Evolutionary conservation across 2,329 filamentous ascomycete species (phyloP), one percentile per base, ranked within the genome.

Genomic region (Calonectria fujianensis): DNA sequence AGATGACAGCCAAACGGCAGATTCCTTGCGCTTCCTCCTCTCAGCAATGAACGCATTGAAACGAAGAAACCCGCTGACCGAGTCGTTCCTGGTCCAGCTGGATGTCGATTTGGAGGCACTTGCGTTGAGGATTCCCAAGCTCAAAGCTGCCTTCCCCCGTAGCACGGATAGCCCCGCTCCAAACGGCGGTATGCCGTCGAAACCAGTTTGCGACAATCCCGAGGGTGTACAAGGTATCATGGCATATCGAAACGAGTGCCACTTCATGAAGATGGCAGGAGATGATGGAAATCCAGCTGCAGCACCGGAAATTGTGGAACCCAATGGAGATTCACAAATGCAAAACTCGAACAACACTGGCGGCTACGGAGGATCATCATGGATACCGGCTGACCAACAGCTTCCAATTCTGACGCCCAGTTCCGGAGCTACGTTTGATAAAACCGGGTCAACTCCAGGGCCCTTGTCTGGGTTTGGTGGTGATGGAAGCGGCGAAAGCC

Each of bases 61-160:
- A 85, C 91, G 91, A 74, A 94, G 94, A 80, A 98, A 98, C 78
- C 96, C 96, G 0, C 88, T 99, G 65, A 98, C 96, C 0, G 96
- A 98, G 82, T 98, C 96, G 0, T 98, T 98, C 86, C 87, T 98
- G 45, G 95, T 97, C 4, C 97, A 98, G 83, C 88, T 98, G 7
- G 96, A 98, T 78, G 94, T 98, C 20, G 97, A 99, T 81, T 89
- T 98, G 5, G 95, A 97, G 83, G 93, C 92, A 14, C 88, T 95
- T 32, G 92, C 92, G 16, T 85, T 92, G 75, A 89, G 90, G 78
- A 92, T 91, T 77, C 91, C 89, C 11, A 91, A 89, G 75, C 86
- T 92, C 27, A 89, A 87, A 77, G 84, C 87, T 32, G 88, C 89
- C 1, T 91, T 92, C 64, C 86, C 89, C n/a, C 88, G 90, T 61